These are phyloP conservation scores for Sugiyamaella floridensis DNA, from an alignment of 805 yeast species.

Conservation along the genomic window DNA sequence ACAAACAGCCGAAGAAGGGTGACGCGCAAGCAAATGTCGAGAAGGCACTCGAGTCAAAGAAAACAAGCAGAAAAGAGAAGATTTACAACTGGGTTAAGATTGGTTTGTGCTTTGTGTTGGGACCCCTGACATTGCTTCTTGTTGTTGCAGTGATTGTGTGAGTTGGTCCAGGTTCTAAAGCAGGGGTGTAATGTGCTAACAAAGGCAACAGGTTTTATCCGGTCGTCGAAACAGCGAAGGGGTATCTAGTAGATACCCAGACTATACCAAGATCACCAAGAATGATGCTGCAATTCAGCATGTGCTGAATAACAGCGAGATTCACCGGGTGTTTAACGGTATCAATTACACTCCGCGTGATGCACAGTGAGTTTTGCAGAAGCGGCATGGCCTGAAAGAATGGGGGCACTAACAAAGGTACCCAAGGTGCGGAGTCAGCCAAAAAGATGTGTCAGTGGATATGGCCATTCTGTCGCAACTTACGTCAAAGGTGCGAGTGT, in stretches of 20 bases:
- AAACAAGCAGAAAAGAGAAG: not conserved
- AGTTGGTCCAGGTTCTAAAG: not conserved
- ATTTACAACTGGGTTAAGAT: not conserved
- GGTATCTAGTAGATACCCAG: not conserved
- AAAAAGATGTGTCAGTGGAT: constrained; percentile 48
- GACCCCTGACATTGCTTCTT: not conserved
- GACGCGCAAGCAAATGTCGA: too few species aligned
- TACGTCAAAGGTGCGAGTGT: constrained; percentile 50
- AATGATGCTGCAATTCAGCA: constrained; percentile 18
- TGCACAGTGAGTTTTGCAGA: constrained; percentile 28
- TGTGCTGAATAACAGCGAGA: constrained; percentile 34
- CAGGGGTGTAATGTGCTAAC: not conserved
- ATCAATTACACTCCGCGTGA: constrained; percentile 53
- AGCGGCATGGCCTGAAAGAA: too few species aligned
- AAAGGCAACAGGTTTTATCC: not conserved
- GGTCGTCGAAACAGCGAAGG: not conserved
- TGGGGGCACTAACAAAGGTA: constrained; percentile 15
- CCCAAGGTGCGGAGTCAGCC: constrained; percentile 47
- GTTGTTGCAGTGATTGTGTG: not conserved
- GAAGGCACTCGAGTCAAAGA: not conserved
- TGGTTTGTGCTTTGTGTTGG: not conserved
- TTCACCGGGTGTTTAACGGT: constrained; percentile 44
- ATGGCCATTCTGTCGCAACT: constrained; percentile 50
- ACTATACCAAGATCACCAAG: not conserved
- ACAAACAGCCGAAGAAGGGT: not conserved